phyloP scores from a whole-genome alignment of 2,329 filamentous ascomycete species.

The Fusarium piperis region DNA sequence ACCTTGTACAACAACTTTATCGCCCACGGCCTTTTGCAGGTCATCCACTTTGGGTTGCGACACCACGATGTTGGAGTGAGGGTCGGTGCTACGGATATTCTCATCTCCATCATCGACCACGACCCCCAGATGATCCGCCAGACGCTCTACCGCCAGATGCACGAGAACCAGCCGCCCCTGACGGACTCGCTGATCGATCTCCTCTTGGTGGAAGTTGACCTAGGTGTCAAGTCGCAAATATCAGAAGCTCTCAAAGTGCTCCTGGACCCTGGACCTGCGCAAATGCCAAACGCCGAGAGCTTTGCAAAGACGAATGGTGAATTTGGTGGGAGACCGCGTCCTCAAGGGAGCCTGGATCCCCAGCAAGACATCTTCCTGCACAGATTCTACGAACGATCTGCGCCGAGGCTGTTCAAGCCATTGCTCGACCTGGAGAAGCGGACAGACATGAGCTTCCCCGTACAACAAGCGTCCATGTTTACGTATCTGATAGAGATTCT shows the following conservation, averaged over 20 bases:
- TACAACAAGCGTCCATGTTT: constrained; percentile 89
- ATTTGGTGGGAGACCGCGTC: constrained; percentile 72
- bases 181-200: constrained; percentile 95
- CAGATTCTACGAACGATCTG: constrained; percentile 89
- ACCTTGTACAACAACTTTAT: constrained; percentile 92
- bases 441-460: constrained; percentile 74
- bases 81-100: constrained; percentile 91
- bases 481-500: constrained; percentile 92
- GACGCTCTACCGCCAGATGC: constrained; percentile 91
- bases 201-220: constrained; percentile 87
- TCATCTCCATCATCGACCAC: constrained; percentile 95
- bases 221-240: constrained; percentile 95
- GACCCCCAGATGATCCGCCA: constrained; percentile 93
- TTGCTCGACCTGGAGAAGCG: constrained; percentile 81
- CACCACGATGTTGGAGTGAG: constrained; percentile 86
- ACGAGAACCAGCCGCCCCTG: constrained; percentile 84
- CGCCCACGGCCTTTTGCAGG: constrained; percentile 82
- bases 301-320: constrained; percentile 74
- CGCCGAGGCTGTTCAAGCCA: constrained; percentile 85
- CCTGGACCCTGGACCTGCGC: constrained; percentile 73
- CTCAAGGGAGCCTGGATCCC: constrained; percentile 65
- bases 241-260: constrained; percentile 95
- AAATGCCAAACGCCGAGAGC: constrained; percentile 60
- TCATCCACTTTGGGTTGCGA: constrained; percentile 91
- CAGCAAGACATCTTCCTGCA: constrained; percentile 88